Base-by-base conservation (phyloP, 2,329 filamentous ascomycete species). In the Epichloe typhina region DNA sequence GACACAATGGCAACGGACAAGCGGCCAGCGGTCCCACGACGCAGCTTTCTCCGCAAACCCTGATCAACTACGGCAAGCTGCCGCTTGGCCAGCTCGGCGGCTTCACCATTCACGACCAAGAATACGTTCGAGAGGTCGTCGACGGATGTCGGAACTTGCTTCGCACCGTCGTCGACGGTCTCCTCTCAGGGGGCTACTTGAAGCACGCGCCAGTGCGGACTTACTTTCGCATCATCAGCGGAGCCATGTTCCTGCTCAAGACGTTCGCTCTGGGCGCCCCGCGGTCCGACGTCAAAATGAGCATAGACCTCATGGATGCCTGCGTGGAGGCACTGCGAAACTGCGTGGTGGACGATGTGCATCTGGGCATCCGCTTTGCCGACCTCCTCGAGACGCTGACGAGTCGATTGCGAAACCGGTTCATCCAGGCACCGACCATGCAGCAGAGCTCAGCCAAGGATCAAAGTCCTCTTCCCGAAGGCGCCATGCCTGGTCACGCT, bases 211-310 rank as follows among this genome's bases (percentile, higher is more conserved):
- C 87, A 0, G 87, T 93, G 4, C 76, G 87, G 45, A 91, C 87
- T 0, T 91, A 91, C 64, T 90, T 93, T 69, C 81, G 87, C 51
- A 91, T 93, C 62, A 88, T 91, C 56, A 87, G 83, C 52, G 86
- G 87, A 4, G 85, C 86, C 55, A 90, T 91, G 79, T 90, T 93
- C 61, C 66, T 93, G 17, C 76, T 93, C 47, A 93, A 86, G 69
- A 91, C 87, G 0, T 91, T 93, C 65, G 86, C 86, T 0, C 74
- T 93, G 1, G 87, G 87, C 17, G 86, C 86, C 2, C 83, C 84
- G 1, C 84, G 87, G 58, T 82, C 82, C 50, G 86, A 93, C 57
- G 84, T 91, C 26, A 81, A 84, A 59, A 74, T 85, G 45, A 87
- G 83, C 55, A 83, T 93, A 33, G 76, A 76, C 6, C 72, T 93